Percentiles rank a stretch among this genome's conserved stretches.
Conservation (phyloP, 2,329 filamentous ascomycete genomes). For the Coccinonectria pachysandricola region DNA sequence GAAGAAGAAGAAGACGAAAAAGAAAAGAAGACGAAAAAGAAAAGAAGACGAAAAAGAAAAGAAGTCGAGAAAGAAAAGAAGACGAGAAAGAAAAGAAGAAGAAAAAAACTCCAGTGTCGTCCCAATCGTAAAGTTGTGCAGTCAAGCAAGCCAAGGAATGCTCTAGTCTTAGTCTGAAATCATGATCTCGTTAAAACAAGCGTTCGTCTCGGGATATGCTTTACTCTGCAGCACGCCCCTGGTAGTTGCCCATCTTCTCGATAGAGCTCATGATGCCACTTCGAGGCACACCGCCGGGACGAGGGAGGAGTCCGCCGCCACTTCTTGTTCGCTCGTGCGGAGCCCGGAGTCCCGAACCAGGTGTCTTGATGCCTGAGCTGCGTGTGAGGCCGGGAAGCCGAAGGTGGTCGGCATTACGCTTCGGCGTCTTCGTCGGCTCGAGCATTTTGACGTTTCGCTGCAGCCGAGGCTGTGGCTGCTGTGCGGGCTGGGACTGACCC, state of each 20-base stretch:
- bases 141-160: too few relatives aligned
- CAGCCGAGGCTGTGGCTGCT: conserved; percentile 10
- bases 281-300: conserved; percentile 39
- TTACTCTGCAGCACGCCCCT: conserved; percentile 29
- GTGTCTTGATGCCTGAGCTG: conserved; percentile 50
- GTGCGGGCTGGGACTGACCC: conserved; percentile 14
- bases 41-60: conserved; percentile 5
- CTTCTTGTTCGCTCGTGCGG: conserved; percentile 37
- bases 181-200: too few relatives aligned
- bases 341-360: conserved; percentile 36
- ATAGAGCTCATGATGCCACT: conserved; percentile 78
- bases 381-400: conserved; percentile 42
- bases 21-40: not conserved
- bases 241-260: conserved; percentile 70
- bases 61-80: too few relatives aligned
- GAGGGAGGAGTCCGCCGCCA: conserved; percentile 34
- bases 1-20: too few relatives aligned
- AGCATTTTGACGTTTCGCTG: conserved; percentile 14
- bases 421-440: conserved; percentile 24
- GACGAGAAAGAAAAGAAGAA: too few relatives aligned
- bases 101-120: too few relatives aligned
- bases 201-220: too few relatives aligned
- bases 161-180: too few relatives aligned
- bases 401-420: conserved; percentile 19
- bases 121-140: too few relatives aligned